These are phyloP conservation scores for Multifurca ochricompacta DNA, from an alignment of 768 basidiomycete genomes.

Conservation along the genomic window DNA sequence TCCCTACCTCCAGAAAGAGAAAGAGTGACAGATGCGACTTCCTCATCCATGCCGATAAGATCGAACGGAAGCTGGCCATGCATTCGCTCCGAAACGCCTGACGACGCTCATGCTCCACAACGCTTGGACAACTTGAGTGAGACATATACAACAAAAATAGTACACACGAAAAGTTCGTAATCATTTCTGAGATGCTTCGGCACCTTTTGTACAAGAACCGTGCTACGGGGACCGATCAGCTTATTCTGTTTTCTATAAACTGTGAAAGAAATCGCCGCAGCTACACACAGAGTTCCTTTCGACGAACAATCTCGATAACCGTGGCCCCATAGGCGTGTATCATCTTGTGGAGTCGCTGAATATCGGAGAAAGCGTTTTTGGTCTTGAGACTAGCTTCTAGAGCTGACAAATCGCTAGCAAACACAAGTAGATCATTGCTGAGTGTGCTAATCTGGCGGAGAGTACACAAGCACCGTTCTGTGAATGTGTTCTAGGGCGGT, in stretches of 20 bases:
- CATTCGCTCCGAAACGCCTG: constrained; percentile 75
- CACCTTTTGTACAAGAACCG: constrained; percentile 77
- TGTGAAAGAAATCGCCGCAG: neutral
- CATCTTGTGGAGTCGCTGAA: constrained; percentile 81
- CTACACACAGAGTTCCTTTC: constrained; percentile 76
- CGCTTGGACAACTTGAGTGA: constrained; percentile 32
- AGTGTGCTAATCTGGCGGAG: constrained; percentile 70
- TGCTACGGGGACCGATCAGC: constrained; percentile 33
- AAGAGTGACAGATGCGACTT: constrained; percentile 70
- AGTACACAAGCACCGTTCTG: constrained; percentile 51
- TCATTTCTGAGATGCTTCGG: constrained; percentile 70
- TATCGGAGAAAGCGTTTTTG: constrained; percentile 82
- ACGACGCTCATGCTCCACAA: constrained; percentile 72
- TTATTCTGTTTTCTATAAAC: too few species aligned
- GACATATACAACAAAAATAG: neutral
- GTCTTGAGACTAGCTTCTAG: constrained; percentile 64
- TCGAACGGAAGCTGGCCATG: constrained; percentile 84
- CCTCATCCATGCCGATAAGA: constrained; percentile 68
- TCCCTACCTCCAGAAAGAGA: constrained; percentile 58
- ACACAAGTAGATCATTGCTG: constrained; percentile 70
- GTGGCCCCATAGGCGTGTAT: constrained; percentile 88
- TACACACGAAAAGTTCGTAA: constrained; percentile 73
- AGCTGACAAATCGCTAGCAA: constrained; percentile 53
- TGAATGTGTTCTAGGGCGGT: constrained; percentile 54
- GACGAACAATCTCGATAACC: constrained; percentile 79